These are phyloP conservation scores for Calonectria fujianensis DNA, from an alignment of 2,329 filamentous ascomycete species.

Conservation along the genomic window DNA sequence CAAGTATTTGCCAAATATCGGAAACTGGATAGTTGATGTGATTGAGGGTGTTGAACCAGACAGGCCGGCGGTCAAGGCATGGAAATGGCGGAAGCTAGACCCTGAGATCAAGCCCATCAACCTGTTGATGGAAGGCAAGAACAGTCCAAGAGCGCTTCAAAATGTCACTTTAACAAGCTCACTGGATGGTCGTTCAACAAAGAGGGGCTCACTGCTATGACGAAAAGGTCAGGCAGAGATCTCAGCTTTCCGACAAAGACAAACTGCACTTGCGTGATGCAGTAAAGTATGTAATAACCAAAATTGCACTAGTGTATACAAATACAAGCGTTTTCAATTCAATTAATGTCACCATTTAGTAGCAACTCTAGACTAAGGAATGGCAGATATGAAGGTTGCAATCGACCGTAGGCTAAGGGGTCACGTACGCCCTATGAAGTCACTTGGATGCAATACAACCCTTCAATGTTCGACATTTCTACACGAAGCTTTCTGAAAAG, in stretches of 20 bases:
- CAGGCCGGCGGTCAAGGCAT: conserved; percentile 27
- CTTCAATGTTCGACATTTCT: too few species aligned
- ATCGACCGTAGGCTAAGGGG: too few species aligned
- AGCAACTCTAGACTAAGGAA: too few species aligned
- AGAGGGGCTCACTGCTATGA: conserved; percentile 27
- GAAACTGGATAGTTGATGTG: conserved; percentile 70
- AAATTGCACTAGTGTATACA: too few species aligned
- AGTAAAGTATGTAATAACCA: too few species aligned
- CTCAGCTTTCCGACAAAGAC: neutral
- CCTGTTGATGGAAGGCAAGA: conserved; percentile 31
- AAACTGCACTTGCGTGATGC: neutral
- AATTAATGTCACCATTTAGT: too few species aligned
- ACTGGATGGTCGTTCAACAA: conserved; percentile 23
- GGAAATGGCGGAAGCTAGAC: conserved; percentile 30
- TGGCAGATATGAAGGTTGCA: too few species aligned
- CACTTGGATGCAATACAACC: too few species aligned
- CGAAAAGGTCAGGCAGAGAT: neutral
- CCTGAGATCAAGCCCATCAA: conserved; percentile 18
- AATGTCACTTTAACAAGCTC: conserved; percentile 38
- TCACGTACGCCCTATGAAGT: too few species aligned
- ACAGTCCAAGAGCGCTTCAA: conserved; percentile 26
- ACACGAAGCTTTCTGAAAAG: too few species aligned
- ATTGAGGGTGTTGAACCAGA: conserved; percentile 39
- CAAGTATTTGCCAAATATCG: conserved; percentile 77
- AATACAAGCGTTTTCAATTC: too few species aligned